These are phyloP conservation scores for Tolypocladium album DNA, from an alignment of 2,329 filamentous ascomycete species.

Conservation along the genomic window DNA sequence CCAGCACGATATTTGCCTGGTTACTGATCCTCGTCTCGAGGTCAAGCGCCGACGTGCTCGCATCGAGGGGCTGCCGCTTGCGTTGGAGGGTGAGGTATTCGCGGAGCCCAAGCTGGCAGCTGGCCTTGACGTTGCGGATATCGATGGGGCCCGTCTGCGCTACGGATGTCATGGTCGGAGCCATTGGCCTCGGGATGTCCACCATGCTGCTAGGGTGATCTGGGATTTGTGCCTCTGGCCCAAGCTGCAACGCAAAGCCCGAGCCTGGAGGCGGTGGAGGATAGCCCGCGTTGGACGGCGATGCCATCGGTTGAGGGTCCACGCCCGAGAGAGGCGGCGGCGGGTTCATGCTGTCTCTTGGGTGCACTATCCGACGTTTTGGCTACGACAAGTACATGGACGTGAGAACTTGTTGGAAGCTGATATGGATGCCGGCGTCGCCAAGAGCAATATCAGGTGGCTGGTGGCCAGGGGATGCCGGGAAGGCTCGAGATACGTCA, in stretches of 20 bases:
- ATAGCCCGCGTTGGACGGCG: constrained; percentile 7
- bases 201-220: constrained; percentile 10
- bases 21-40: constrained; percentile 30
- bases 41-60: constrained; percentile 19
- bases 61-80: constrained; percentile 16
- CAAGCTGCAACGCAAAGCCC: constrained; percentile 9
- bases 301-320: constrained; percentile 8
- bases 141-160: constrained; percentile 15
- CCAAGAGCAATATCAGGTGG: neutral
- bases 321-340: neutral
- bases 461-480: neutral
- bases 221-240: constrained; percentile 10
- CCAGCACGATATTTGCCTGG: constrained; percentile 30
- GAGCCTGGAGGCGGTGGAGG: constrained; percentile 7
- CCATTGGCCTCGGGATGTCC: constrained; percentile 5
- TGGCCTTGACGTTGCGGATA: constrained; percentile 17
- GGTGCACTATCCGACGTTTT: neutral
- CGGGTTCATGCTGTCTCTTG: neutral
- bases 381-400: neutral
- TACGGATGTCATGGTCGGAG: constrained; percentile 8
- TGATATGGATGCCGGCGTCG: neutral
- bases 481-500: neutral
- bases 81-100: constrained; percentile 23
- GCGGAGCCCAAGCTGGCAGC: constrained; percentile 23
- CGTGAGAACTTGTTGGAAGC: neutral